Evolutionary conservation across 2,329 filamentous ascomycete species (phyloP).

Genomic region (Emmonsia crescens): DNA sequence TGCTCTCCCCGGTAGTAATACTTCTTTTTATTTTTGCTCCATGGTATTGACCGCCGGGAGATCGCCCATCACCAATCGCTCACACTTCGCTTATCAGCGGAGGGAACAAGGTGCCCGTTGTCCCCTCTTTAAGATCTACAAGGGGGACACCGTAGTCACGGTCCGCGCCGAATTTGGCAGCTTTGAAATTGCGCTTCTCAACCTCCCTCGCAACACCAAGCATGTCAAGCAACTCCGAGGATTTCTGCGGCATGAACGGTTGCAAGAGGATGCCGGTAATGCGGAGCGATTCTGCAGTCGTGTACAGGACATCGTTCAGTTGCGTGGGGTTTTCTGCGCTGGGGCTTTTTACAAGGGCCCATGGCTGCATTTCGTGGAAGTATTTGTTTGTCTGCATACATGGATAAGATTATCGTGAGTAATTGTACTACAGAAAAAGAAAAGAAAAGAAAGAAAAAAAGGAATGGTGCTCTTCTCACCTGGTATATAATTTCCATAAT

Average conservation of each 20-base stretch:
- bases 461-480: constrained; percentile 33
- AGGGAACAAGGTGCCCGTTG: constrained; percentile 43
- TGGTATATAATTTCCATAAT: constrained; percentile 52
- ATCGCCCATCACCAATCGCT: constrained; percentile 4
- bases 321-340: constrained; percentile 27
- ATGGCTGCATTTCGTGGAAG: constrained; percentile 56
- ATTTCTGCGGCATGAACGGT: constrained; percentile 79
- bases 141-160: constrained; percentile 52
- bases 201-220: constrained; percentile 52
- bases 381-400: constrained; percentile 52
- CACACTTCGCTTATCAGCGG: constrained; percentile 32
- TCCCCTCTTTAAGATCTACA: constrained; percentile 31
- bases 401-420: not conserved
- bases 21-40: not conserved
- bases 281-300: constrained; percentile 64
- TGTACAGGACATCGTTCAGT: constrained; percentile 55
- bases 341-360: constrained; percentile 44
- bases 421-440: not conserved
- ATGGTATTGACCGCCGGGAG: not conserved
- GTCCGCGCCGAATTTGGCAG: constrained; percentile 55
- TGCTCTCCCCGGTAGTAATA: no score
- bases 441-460: constrained; percentile 1
- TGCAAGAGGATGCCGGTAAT: constrained; percentile 76
- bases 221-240: constrained; percentile 60
- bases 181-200: constrained; percentile 51